Conservation (phyloP, 2,329 filamentous ascomycete genomes). For the Huntiella moniliformis region DNA sequence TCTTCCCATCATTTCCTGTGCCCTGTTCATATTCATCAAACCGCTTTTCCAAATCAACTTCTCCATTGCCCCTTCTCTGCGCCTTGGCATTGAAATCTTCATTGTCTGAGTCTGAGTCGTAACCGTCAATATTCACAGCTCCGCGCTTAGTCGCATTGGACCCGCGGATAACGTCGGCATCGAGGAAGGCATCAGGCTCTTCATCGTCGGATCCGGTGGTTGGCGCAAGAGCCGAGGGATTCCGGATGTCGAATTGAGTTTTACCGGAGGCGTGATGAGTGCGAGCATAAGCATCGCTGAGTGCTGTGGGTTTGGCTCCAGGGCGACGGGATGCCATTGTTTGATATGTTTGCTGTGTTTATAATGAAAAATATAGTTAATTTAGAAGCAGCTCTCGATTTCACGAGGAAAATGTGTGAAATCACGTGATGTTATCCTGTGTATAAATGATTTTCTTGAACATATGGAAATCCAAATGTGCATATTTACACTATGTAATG, state of each 20-base stretch:
- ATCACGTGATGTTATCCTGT: too few relatives aligned
- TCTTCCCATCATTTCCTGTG: conserved; percentile 20
- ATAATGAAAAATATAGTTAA: too few relatives aligned
- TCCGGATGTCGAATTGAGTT: conserved; percentile 82
- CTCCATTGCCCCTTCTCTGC: conserved; percentile 31
- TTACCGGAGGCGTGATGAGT: conserved; percentile 53
- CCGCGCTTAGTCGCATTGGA: conserved; percentile 66
- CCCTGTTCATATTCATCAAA: conserved; percentile 34
- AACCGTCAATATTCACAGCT: conserved; percentile 89
- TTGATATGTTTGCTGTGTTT: not conserved
- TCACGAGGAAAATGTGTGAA: too few relatives aligned
- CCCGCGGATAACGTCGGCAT: conserved; percentile 82
- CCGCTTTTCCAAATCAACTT: conserved; percentile 16
- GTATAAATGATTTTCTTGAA: too few relatives aligned
- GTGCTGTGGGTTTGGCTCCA: conserved; percentile 63
- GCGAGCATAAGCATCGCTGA: conserved; percentile 62
- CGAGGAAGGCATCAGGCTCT: conserved; percentile 54
- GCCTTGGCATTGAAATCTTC: conserved; percentile 71
- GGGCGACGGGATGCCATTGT: conserved; percentile 38
- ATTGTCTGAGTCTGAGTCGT: conserved; percentile 84
- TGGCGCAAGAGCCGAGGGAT: conserved; percentile 77
- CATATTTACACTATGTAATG: too few relatives aligned
- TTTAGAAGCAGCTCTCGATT: too few relatives aligned
- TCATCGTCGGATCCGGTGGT: conserved; percentile 42
- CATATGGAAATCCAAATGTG: too few relatives aligned